Percentiles rank a stretch among this genome's conserved stretches.
Conservation (phyloP, 805 yeast genomes). For the Monosporozyma siamensis region DNA sequence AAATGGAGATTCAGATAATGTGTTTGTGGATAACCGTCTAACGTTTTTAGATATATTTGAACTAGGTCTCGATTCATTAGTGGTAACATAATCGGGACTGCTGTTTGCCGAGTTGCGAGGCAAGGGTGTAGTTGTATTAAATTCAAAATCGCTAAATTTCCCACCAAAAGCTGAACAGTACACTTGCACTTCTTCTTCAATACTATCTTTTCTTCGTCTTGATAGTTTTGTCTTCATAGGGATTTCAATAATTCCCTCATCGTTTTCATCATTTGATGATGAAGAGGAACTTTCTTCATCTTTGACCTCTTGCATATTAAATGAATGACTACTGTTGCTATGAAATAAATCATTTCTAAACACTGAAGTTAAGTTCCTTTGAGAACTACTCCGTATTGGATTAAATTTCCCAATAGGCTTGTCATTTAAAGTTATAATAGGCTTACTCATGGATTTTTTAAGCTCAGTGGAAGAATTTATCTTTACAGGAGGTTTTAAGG, state of each 20-base stretch:
- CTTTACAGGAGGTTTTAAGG: background rate
- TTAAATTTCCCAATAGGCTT: background rate
- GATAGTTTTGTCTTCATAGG: background rate
- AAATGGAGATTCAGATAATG: background rate
- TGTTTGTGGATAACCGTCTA: background rate
- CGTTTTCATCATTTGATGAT: background rate
- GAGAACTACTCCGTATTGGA: background rate
- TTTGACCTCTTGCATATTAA: background rate
- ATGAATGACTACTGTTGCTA: background rate
- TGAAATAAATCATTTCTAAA: constrained; percentile 1
- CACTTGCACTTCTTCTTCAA: background rate
- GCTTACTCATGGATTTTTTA: background rate
- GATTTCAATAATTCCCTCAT: constrained; percentile 2
- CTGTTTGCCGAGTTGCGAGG: background rate
- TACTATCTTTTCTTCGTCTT: background rate
- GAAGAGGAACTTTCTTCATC: background rate
- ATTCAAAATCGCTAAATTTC: constrained; percentile 9
- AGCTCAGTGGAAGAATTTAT: background rate
- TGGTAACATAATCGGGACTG: no score
- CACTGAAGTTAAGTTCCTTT: background rate
- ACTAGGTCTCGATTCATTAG: no score
- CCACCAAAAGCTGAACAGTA: constrained; percentile 8
- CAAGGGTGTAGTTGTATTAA: background rate
- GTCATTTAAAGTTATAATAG: background rate
- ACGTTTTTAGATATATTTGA: background rate